Evolutionary conservation across 345 rosid genomes (phyloP), one percentile per base, ranked within the genome.

Genomic region (Melastoma malabathricum): DNA sequence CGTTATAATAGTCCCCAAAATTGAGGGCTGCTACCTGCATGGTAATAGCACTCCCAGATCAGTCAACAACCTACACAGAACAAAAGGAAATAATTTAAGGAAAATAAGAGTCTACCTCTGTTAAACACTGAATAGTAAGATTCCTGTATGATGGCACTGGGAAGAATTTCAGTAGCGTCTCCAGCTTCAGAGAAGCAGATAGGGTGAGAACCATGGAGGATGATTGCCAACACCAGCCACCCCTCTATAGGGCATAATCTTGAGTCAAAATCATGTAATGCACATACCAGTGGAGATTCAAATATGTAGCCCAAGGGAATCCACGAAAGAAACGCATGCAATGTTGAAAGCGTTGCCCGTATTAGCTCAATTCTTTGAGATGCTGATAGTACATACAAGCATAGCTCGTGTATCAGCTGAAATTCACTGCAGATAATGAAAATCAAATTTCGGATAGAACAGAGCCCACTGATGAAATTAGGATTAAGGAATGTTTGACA

Each of bases 281-380:
- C 39, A 67, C 75, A 57, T 79, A 88, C 99, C 89, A 88, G 55
- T 52, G 94, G 83, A 38, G 99, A 93, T 68, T 93, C 99, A 79
- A 93, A 93, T 66, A 93, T 93, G 70, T 93, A 93, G 65, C 97
- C 99, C 73, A 93, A 59, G 2, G 99, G 99, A 60, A 93, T 93
- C 99, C 99, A 88, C 4, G 99, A 93, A 66, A 93, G 97, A 64
- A 85, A 93, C 58, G 97, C 99, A 76, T 88, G 99, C 73, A 93
- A 69, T 9, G 99, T 85, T 57, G 99, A 85, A 45, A 93, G 68
- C 3, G 99, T 93, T 47, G 97, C 95, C 25, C 88, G 81, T 64
- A 84, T 80, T 54, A 88, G 97, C 75, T 93, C 99, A 58, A 81
- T 74, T 74, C 95, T 83, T 64, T 93, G 95, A 47, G 99, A 93